Percentiles rank a stretch among this genome's conserved stretches.
phyloP scores from a whole-genome alignment of 2,329 filamentous ascomycete species.

The Ascochyta rabiei region DNA sequence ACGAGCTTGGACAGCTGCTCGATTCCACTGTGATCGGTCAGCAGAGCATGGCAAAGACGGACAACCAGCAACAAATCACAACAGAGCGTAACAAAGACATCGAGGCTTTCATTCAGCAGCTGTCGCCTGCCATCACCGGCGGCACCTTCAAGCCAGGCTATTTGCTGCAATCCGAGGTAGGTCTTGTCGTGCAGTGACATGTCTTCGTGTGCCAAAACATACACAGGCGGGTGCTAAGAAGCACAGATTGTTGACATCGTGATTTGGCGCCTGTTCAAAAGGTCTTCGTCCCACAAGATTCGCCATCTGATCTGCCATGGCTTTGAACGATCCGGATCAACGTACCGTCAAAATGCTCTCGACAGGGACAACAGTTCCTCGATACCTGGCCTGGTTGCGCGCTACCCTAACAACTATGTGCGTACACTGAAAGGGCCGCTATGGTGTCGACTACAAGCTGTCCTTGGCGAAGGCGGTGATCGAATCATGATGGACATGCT shows the following conservation, averaged over 20 bases:
- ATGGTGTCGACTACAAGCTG: slow-evolving; percentile 76
- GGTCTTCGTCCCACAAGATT: slow-evolving; percentile 60
- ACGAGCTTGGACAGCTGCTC: slow-evolving; percentile 62
- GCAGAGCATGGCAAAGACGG: slow-evolving; percentile 46
- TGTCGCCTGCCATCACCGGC: slow-evolving; percentile 40
- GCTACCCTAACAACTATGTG: slow-evolving; percentile 73
- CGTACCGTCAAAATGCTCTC: slow-evolving; percentile 32
- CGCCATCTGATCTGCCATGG: slow-evolving; percentile 85
- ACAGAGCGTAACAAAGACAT: slow-evolving; percentile 48
- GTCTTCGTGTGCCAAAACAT: background rate
- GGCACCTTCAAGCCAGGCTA: slow-evolving; percentile 40
- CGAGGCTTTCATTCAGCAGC: slow-evolving; percentile 54
- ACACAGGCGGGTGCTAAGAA: slow-evolving; percentile 19
- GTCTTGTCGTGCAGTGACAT: slow-evolving; percentile 19
- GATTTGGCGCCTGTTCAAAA: slow-evolving; percentile 77
- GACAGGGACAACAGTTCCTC: slow-evolving; percentile 48
- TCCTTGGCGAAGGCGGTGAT: slow-evolving; percentile 78
- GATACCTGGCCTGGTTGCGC: slow-evolving; percentile 70
- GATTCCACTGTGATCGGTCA: slow-evolving; percentile 72
- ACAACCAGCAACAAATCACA: slow-evolving; percentile 57
- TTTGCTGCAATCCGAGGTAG: slow-evolving; percentile 53
- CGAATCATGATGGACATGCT: slow-evolving; percentile 78
- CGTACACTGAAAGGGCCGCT: slow-evolving; percentile 69
- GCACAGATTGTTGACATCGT: slow-evolving; percentile 57
- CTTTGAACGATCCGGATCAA: slow-evolving; percentile 62